These are phyloP conservation scores for Eucalyptus regnans DNA, from an alignment of 345 rosid species.

Conservation along the genomic window DNA sequence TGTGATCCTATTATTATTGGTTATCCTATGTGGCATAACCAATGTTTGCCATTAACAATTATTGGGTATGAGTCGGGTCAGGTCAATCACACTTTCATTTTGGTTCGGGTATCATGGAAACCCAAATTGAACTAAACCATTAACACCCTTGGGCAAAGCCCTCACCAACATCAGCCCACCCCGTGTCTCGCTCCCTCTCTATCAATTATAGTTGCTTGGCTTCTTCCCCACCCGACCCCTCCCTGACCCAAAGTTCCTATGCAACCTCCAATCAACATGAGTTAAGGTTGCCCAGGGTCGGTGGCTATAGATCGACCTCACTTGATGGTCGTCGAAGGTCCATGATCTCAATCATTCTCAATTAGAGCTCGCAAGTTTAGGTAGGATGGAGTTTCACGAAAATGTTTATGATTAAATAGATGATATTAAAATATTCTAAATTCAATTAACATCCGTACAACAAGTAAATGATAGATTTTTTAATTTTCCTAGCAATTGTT, in stretches of 20 bases:
- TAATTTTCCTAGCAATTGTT: background rate
- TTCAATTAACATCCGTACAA: too few relatives aligned
- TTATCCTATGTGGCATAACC: fast-evolving
- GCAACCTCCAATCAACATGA: background rate
- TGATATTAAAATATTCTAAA: too few relatives aligned
- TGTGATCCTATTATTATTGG: fast-evolving
- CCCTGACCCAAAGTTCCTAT: background rate
- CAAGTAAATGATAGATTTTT: background rate
- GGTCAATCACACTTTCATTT: background rate
- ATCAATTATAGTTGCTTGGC: background rate
- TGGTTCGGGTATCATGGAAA: fast-evolving
- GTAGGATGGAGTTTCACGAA: background rate
- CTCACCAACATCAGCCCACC: background rate
- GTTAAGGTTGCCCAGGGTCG: background rate
- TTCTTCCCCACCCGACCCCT: too few relatives aligned
- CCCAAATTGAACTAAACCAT: background rate
- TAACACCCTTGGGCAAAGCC: background rate
- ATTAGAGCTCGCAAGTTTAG: too few relatives aligned
- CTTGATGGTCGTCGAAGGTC: fast-evolving
- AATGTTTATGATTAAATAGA: too few relatives aligned
- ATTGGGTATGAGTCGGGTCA: background rate
- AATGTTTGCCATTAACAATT: fast-evolving
- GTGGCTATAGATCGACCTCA: background rate
- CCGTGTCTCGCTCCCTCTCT: background rate
- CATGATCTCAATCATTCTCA: background rate